Evolutionary conservation across 1,139 yeast species (phyloP).

Genomic region (Hemisphaericaspora xylofermentans): DNA sequence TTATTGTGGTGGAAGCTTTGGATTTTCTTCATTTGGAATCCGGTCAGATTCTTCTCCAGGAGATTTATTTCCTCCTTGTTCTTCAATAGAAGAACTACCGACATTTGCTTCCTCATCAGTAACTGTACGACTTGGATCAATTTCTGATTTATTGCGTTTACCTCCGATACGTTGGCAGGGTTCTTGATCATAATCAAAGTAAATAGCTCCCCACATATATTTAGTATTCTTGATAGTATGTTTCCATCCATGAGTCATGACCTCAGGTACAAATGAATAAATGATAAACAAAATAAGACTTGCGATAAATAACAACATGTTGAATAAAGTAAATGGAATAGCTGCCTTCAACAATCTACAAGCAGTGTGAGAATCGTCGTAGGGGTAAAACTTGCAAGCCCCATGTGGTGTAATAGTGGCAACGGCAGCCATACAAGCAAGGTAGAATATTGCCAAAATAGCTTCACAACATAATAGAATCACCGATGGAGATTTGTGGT

Average conservation of each 20-base stretch:
- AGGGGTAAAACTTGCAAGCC: conserved; percentile 21
- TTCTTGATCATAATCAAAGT: conserved; percentile 2
- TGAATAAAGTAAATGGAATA: conserved; percentile 29
- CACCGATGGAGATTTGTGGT: conserved; percentile 16
- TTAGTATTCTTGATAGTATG: conserved; percentile 3
- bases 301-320: conserved; percentile 27
- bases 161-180: conserved; percentile 3
- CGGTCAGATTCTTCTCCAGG: conserved; percentile 3
- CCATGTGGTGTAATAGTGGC: conserved; percentile 25
- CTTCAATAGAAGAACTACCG: conserved; percentile 6
- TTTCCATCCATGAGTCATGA: conserved; percentile 8
- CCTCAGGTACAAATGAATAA: conserved; percentile 24
- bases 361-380: conserved; percentile 5
- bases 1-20: too few species aligned
- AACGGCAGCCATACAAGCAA: conserved; percentile 24
- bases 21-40: conserved; percentile 1
- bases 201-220: conserved; percentile 14
- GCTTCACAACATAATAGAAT: conserved; percentile 21
- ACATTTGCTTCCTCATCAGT: conserved; percentile 8
- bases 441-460: conserved; percentile 25
- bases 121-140: too few species aligned
- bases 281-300: conserved; percentile 22
- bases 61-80: conserved; percentile 1
- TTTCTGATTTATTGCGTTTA: conserved; percentile 3
- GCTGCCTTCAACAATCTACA: conserved; percentile 30